phyloP scores from a whole-genome alignment of 2,329 filamentous ascomycete genomes.

The Rutstroemia sp. region DNA sequence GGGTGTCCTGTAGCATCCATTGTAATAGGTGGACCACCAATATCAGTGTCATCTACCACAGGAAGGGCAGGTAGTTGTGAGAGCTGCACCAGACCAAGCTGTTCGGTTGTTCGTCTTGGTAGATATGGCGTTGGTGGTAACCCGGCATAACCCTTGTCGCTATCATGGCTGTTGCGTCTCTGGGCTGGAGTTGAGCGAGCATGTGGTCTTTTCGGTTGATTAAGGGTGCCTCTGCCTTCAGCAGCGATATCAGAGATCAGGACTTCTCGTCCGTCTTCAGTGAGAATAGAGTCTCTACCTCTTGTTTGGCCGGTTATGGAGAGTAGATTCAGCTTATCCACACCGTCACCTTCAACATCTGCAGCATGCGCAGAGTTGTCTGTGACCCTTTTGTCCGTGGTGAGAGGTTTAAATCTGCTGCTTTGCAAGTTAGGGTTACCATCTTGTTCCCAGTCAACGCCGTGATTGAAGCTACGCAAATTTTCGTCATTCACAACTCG shows the following conservation, averaged over 20 bases:
- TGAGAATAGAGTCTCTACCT: slow-evolving; percentile 64
- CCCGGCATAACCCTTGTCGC: slow-evolving; percentile 35
- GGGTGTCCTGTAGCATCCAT: slow-evolving; percentile 46
- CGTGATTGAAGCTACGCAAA: slow-evolving; percentile 66
- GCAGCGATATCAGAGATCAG: slow-evolving; percentile 56
- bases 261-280: slow-evolving; percentile 62
- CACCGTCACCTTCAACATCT: slow-evolving; percentile 72
- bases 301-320: slow-evolving; percentile 51
- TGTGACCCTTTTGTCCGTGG: slow-evolving; percentile 48
- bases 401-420: slow-evolving; percentile 32
- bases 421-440: slow-evolving; percentile 34
- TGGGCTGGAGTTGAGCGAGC: slow-evolving; percentile 20
- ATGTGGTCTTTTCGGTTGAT: slow-evolving; percentile 41
- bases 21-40: slow-evolving; percentile 62
- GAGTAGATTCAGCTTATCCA: slow-evolving; percentile 66
- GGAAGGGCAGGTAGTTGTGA: slow-evolving; percentile 67
- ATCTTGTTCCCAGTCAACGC: slow-evolving; percentile 42
- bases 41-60: slow-evolving; percentile 69
- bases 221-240: slow-evolving; percentile 55
- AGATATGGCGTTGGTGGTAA: slow-evolving; percentile 53
- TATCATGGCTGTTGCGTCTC: slow-evolving; percentile 14
- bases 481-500: slow-evolving; percentile 41
- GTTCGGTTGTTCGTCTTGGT: slow-evolving; percentile 54
- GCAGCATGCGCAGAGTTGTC: slow-evolving; percentile 56
- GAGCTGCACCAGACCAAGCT: slow-evolving; percentile 58